These are phyloP conservation scores for Phytopythium montanum DNA, from an alignment of 352 stramenopile genomes.

Conservation along the genomic window DNA sequence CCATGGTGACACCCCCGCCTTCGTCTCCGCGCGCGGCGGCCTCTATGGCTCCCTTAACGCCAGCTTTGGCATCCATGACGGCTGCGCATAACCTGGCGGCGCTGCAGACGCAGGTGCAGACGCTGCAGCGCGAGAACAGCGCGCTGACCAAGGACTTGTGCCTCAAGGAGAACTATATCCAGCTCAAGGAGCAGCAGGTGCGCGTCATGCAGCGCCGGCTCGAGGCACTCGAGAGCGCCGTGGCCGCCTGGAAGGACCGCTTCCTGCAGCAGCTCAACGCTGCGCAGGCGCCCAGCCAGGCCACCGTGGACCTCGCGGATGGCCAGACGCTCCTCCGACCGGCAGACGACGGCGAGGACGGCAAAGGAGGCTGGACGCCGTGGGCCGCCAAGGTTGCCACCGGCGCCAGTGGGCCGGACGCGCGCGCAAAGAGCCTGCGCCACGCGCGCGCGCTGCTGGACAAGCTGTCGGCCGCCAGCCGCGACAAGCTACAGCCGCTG, in stretches of 20 bases:
- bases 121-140: constrained; percentile 58
- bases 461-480: constrained; percentile 40
- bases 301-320: constrained; percentile 7
- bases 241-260: constrained; percentile 65
- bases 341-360: constrained; percentile 9
- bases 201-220: constrained; percentile 68
- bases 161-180: constrained; percentile 74
- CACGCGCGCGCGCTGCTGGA: constrained; percentile 40
- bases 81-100: constrained; percentile 64
- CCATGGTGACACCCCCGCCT: neutral
- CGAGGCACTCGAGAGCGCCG: constrained; percentile 49
- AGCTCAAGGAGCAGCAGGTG: constrained; percentile 73
- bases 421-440: constrained; percentile 22
- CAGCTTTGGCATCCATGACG: constrained; percentile 19
- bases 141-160: constrained; percentile 54
- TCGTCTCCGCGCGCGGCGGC: constrained; percentile 8
- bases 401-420: neutral
- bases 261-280: constrained; percentile 51
- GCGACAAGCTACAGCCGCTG: constrained; percentile 47
- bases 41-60: too few species aligned
- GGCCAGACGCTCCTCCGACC: neutral
- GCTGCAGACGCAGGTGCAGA: constrained; percentile 54
- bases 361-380: constrained; percentile 26
- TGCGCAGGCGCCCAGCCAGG: constrained; percentile 11
- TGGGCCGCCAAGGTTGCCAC: constrained; percentile 30